Evolutionary conservation across 345 rosid genomes (phyloP), one percentile per base, ranked within the genome.

Genomic region (Salix udensis): DNA sequence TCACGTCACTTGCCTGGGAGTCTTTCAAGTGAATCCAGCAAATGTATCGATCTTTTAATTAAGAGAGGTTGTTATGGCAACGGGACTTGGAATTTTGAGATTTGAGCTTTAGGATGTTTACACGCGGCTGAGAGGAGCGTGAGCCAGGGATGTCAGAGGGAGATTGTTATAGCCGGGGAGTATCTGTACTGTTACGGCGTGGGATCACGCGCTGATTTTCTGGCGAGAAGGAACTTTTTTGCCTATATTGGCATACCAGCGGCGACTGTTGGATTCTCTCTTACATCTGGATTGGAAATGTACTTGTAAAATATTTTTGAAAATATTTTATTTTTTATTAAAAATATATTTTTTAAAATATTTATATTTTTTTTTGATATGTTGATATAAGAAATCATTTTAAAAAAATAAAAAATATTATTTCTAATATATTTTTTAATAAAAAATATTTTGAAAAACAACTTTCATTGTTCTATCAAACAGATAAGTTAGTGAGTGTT

Each of bases 1-100:
- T n/a, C 7, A 70, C 75, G 73, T 65, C 78, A 46, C 16, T 16
- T 18, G 12, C 68, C 36, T 77, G 62, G 28, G 52, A 24, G 30
- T 14, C 53, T 40, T 68, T 13, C 62, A n/a, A 55, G 62, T 3
- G 23, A n/a, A n/a, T 55, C 13, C 1, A 55, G 11, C 14, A n/a
- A 10, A 10, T 55, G n/a, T 3, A 8, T 55, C 23, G 23, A 55
- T 55, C 28, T 55, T 1, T 1, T 9, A n/a, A n/a, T 1, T 9
- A n/a, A n/a, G 62, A 55, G 26, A 9, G 1, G 62, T n/a, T 9
- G 9, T n/a, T n/a, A 1, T 3, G 9, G 62, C 12, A 55, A 9
- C 11, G 28, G 62, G 23, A n/a, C 26, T n/a, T n/a, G 13, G 23
- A 55, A 55, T 55, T 23, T 9, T 10, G 62, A n/a, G 26, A 58